These are phyloP conservation scores for Malus fusca DNA, from an alignment of 306 rosid genomes.

Conservation along the genomic window DNA sequence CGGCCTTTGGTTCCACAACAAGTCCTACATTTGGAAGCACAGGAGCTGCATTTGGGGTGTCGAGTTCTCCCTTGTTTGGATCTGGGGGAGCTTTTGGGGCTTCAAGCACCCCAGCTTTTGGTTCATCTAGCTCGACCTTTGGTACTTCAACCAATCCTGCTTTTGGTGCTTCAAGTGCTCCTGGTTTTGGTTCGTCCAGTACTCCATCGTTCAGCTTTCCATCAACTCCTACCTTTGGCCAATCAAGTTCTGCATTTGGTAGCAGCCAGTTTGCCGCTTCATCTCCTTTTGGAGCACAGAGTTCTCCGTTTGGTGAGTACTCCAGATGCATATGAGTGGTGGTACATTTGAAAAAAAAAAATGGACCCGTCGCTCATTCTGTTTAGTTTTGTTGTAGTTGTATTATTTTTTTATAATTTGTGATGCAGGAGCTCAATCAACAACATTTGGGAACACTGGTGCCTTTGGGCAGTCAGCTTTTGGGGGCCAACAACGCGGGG, in stretches of 20 bases:
- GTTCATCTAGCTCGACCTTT: slow-evolving; percentile 33
- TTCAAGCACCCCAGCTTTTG: slow-evolving; percentile 41
- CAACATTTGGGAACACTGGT: slow-evolving; percentile 49
- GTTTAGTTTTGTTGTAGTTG: neutral
- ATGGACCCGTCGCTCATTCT: neutral
- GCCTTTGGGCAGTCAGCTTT: slow-evolving; percentile 60
- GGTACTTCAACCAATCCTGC: slow-evolving; percentile 47
- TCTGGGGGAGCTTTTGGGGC: slow-evolving; percentile 70
- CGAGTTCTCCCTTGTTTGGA: slow-evolving; percentile 61
- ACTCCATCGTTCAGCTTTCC: slow-evolving; percentile 63
- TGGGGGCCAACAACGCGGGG: slow-evolving; percentile 80
- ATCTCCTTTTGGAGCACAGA: slow-evolving; percentile 72
- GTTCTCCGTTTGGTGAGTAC: slow-evolving; percentile 72
- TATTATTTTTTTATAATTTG: neutral
- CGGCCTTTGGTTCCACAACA: slow-evolving; percentile 54
- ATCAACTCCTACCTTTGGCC: slow-evolving; percentile 62
- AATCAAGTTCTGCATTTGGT: slow-evolving; percentile 65
- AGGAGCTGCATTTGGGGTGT: slow-evolving; percentile 49
- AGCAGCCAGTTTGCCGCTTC: slow-evolving; percentile 6
- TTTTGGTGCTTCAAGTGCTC: slow-evolving; percentile 54
- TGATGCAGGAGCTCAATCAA: slow-evolving; percentile 59
- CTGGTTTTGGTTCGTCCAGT: slow-evolving; percentile 76
- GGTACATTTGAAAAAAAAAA: neutral
- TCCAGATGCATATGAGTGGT: neutral
- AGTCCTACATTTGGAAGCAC: slow-evolving; percentile 63